Base-by-base conservation (phyloP, 257 asterid species). In the Primulina huaijiensis region DNA sequence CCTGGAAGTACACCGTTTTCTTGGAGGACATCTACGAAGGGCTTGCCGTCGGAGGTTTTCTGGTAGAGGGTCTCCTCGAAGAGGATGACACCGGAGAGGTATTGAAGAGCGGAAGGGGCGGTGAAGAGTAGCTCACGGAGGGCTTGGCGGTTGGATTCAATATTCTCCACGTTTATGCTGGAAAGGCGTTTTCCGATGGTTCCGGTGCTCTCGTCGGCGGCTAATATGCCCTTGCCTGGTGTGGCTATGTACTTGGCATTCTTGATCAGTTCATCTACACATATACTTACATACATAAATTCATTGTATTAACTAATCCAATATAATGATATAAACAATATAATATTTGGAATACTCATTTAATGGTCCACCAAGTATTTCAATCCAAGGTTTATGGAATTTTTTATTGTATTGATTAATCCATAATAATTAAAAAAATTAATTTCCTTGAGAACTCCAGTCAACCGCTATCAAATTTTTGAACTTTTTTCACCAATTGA, bases 121-220 rank as follows among this genome's bases (percentile, higher is more conserved):
- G 97, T 90, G 87, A 90, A 89, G 75, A 90, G 97, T 8, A 90
- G 95, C 75, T 90, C 86, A 8, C 97, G 97, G 64, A 90, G 97
- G 33, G 87, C 86, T 65, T 86, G 96, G 29, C 97, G 92, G 77
- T 90, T 90, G 12, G 96, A 73, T 66, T 90, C 96, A 21, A 81
- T 83, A 86, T 90, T 90, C 71, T 90, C 95, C 0, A 90, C 97
- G 68, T 74, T 82, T 58, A 90, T 89, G 86, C 88, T 87, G 3
- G 95, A 59, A 6, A 90, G 84, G 5, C 97, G 95, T 25, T 90
- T 90, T 6, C 97, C 97, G 71, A 89, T 87, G 8, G 96, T 90
- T 77, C 97, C 96, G 2, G 96, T 90, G 83, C 92, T 85, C 85
- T 90, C 97, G 73, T 90, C 97, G 7, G 97, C 97, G 4, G 97